These are phyloP conservation scores for Rhytidiadelphus loreus DNA, from an alignment of 225 moss, liverwort and hornwort species.

Conservation along the genomic window DNA sequence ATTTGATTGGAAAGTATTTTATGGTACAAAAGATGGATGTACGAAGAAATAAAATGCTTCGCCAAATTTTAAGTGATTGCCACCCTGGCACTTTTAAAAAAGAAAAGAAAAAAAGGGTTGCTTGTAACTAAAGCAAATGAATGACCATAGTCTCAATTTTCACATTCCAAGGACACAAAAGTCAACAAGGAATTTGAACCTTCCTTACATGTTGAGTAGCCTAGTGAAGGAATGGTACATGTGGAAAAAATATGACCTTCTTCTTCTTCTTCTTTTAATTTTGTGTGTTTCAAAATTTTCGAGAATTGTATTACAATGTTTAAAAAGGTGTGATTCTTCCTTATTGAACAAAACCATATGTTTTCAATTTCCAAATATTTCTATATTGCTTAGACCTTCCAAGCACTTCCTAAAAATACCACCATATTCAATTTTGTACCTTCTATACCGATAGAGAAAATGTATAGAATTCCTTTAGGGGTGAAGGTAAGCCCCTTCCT, in stretches of 20 bases:
- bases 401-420: not conserved
- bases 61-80: no score
- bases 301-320: fast-evolving
- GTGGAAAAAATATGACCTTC: not conserved
- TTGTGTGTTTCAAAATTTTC: fast-evolving
- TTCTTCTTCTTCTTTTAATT: no score
- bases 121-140: not conserved
- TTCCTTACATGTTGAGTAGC: not conserved
- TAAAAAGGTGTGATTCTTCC: not conserved
- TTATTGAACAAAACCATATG: not conserved
- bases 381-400: not conserved
- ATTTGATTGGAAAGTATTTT: no score
- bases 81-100: no score
- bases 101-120: no score
- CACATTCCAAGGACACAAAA: no score
- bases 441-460: not conserved
- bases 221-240: not conserved
- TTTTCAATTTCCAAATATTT: not conserved
- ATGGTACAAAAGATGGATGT: no score
- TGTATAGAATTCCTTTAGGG: not conserved
- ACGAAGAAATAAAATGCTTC: no score
- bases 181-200: not conserved
- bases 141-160: not conserved
- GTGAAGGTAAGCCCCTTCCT: fast-evolving
- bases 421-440: not conserved